These are phyloP conservation scores for Parasitella parasitica DNA, from an alignment of 371 early-diverging fungal genomes.

Conservation along the genomic window DNA sequence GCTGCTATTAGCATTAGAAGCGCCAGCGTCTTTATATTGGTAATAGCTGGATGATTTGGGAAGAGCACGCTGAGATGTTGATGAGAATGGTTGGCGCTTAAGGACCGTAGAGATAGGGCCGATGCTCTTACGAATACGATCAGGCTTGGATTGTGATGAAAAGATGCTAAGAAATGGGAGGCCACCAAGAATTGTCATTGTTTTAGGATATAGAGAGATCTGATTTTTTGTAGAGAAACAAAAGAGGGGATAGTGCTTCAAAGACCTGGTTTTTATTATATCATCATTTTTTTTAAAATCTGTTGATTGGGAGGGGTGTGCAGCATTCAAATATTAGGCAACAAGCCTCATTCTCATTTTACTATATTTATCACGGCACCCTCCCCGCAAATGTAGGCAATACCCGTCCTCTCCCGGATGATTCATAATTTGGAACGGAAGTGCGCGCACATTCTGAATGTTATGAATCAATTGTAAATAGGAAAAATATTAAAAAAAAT, in stretches of 20 bases:
- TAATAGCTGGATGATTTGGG: conserved; percentile 15
- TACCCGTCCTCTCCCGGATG: conserved; percentile 31
- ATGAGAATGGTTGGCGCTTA: conserved; percentile 29
- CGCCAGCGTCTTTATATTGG: conserved; percentile 11
- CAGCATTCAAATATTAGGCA: not conserved
- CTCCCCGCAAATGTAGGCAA: not conserved
- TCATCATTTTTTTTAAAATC: not conserved
- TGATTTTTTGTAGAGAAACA: not conserved
- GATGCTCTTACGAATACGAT: conserved; percentile 40
- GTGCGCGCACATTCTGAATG: not conserved
- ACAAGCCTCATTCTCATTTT: not conserved
- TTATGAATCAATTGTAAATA: not conserved
- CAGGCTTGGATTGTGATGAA: conserved; percentile 29
- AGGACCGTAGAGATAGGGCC: conserved; percentile 38
- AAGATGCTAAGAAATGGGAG: conserved; percentile 33
- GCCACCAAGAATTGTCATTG: conserved; percentile 29
- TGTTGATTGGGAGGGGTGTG: not conserved
- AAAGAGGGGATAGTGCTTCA: not conserved
- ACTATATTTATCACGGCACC: conserved; percentile 1
- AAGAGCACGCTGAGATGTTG: conserved; percentile 14
- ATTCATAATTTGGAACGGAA: conserved; percentile 22
- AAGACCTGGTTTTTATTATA: conserved; percentile 8
- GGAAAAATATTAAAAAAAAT: not conserved
- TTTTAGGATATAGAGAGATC: not conserved
- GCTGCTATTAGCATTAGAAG: not conserved